These are phyloP conservation scores for Deinandra increscens DNA, from an alignment of 129 eudicot genomes.

Conservation along the genomic window DNA sequence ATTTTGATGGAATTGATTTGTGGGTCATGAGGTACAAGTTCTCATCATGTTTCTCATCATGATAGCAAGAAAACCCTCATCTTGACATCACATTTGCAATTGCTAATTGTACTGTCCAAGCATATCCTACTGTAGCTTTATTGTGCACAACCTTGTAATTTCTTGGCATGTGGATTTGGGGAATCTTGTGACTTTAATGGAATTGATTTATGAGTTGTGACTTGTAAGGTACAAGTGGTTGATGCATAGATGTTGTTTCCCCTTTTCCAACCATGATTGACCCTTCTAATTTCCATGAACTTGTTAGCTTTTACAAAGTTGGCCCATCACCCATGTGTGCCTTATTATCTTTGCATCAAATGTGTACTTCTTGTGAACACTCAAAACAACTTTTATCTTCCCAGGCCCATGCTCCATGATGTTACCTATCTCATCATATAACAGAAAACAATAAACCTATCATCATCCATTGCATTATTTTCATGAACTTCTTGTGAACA, in stretches of 20 bases:
- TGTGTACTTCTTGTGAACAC: constrained; percentile 30
- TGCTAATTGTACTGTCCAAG: background rate
- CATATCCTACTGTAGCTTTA: constrained; percentile 8
- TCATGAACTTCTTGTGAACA: background rate
- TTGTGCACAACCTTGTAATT: constrained; percentile 6
- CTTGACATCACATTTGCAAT: constrained; percentile 15
- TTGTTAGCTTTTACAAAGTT: constrained; percentile 30
- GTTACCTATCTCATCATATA: constrained; percentile 14
- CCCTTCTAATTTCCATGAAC: constrained; percentile 36
- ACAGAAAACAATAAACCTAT: constrained; percentile 15
- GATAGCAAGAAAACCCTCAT: constrained; percentile 5
- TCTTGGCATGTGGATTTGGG: background rate
- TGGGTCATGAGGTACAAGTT: constrained; percentile 5
- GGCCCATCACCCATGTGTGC: constrained; percentile 49
- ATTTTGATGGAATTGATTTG: constrained; percentile 14
- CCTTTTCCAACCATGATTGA: constrained; percentile 37
- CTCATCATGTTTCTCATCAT: background rate
- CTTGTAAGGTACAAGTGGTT: constrained; percentile 25
- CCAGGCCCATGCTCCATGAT: constrained; percentile 27
- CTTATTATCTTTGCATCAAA: constrained; percentile 35
- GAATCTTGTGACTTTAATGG: constrained; percentile 15
- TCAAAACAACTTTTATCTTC: constrained; percentile 35
- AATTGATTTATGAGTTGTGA: constrained; percentile 10
- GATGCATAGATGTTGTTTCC: constrained; percentile 29
- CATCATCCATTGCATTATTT: background rate